Base-by-base conservation (phyloP, 371 early-diverging fungal species). In the Thermomucor indicae-seudaticae region DNA sequence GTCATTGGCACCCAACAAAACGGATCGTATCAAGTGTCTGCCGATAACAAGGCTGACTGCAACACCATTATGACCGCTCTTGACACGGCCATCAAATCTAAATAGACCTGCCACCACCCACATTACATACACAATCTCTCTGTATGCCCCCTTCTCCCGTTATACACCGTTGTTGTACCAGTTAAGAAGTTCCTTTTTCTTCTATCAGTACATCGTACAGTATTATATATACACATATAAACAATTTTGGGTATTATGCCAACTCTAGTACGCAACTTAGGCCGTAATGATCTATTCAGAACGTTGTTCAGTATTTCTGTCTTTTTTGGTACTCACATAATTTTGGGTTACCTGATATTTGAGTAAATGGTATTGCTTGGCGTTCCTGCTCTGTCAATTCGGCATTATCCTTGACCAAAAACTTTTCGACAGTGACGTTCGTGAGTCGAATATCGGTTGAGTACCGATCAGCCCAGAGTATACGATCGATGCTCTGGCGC, bases 401-500 rank as follows among this genome's bases (percentile, higher is more conserved):
- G 29, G 43, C 40, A n/a, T 60, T 64, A 6, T 70, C 49, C 6
- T 46, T 16, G 4, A 67, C 58, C 27, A 60, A 49, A 16, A 75
- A 75, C 10, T 58, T 62, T 34, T 71, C 64, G 4, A 71, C 44
- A 0, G 54, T 60, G 20, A 67, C 45, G 42, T 67, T 60, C n/a
- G 31, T 22, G 1, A 62, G 17, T 1, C 43, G 23, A 16, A 64
- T 25, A 3, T 38, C 48, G 11, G 48, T 14, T 11, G 53, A 31
- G 1, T 51, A 38, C 34, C 56, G 25, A n/a, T 47, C 27, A 5
- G 48, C 40, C 71, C 69, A 78, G 2, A 93, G 53, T 3, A 90
- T 62, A 40, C 85, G 86, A 55, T 93, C 93, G 14, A 91, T 68
- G 24, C 84, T 82, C 32, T 84, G 83, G 20, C 75, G 75, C 4